phyloP scores from a whole-genome alignment of 108 stramenopile species.

The Cyclotella sp. region DNA sequence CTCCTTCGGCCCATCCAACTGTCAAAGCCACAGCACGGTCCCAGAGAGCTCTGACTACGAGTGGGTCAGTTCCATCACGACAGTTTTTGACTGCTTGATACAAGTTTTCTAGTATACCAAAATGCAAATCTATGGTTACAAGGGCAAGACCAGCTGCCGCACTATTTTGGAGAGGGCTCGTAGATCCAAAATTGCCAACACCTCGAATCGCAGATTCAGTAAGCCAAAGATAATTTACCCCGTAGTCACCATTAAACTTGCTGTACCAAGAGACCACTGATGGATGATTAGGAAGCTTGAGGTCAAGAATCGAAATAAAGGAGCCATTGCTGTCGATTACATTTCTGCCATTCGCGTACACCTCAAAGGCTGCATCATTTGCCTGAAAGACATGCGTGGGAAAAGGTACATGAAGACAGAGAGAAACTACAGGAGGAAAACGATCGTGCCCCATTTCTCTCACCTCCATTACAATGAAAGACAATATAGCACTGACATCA shows the following conservation, averaged over 20 bases:
- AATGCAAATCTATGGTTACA: slow-evolving; percentile 62
- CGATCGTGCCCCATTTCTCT: not conserved
- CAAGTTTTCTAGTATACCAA: slow-evolving; percentile 50
- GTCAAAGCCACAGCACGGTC: slow-evolving; percentile 72
- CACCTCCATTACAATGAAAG: slow-evolving; percentile 51
- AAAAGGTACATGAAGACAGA: not conserved
- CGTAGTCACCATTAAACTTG: slow-evolving; percentile 31
- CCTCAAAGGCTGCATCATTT: slow-evolving; percentile 59
- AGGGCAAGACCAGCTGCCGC: slow-evolving; percentile 59
- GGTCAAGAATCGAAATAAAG: slow-evolving; percentile 42
- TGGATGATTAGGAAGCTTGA: slow-evolving; percentile 24
- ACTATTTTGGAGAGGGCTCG: slow-evolving; percentile 43
- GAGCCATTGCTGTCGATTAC: slow-evolving; percentile 4
- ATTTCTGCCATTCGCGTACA: slow-evolving; percentile 70
- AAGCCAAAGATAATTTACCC: slow-evolving; percentile 39
- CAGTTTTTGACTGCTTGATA: slow-evolving; percentile 43
- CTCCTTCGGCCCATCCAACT: slow-evolving; percentile 76
- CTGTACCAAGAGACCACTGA: slow-evolving; percentile 27
- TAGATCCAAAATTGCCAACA: slow-evolving; percentile 27
- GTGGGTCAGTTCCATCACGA: not conserved
- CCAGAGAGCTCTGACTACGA: slow-evolving; percentile 39
- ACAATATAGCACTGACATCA: slow-evolving; percentile 47
- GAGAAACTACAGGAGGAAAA: not conserved
- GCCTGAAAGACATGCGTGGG: slow-evolving; percentile 15
- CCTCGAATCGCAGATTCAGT: slow-evolving; percentile 42